A percentile compares a stretch with the other conserved stretches of the same genome.
Conservation (phyloP, 2,329 filamentous ascomycete species). For the Arthrobotrys conoides region DNA sequence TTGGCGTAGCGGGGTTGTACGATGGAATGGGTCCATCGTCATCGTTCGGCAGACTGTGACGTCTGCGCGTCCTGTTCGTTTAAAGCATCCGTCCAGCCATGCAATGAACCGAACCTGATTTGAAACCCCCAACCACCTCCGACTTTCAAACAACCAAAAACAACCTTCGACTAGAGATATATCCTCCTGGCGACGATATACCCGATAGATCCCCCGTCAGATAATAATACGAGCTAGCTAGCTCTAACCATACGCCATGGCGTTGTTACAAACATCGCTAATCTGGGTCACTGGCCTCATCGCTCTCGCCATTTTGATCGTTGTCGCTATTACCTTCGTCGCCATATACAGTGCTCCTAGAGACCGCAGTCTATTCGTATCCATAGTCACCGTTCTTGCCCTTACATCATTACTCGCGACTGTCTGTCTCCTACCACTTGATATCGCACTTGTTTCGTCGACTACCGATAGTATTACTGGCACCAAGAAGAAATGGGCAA, state of each 20-base stretch:
- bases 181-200: constrained; percentile 30
- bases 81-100: constrained; percentile 31
- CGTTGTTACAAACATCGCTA: constrained; percentile 84
- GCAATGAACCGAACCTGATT: constrained; percentile 27
- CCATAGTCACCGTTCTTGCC: constrained; percentile 86
- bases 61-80: constrained; percentile 42
- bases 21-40: constrained; percentile 46
- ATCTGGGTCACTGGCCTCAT: constrained; percentile 96
- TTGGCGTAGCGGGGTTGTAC: constrained; percentile 13
- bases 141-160: constrained; percentile 20
- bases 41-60: constrained; percentile 53
- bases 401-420: constrained; percentile 90
- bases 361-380: constrained; percentile 86
- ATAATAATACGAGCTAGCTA: constrained; percentile 26
- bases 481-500: constrained; percentile 94
- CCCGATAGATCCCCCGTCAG: constrained; percentile 8
- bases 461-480: constrained; percentile 83
- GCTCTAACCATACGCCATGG: constrained; percentile 69
- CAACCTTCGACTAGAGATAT: constrained; percentile 2
- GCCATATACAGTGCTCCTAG: constrained; percentile 91
- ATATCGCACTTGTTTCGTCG: constrained; percentile 93
- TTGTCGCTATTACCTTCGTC: constrained; percentile 79
- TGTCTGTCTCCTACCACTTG: constrained; percentile 90
- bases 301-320: constrained; percentile 81
- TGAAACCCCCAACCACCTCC: constrained; percentile 35